Percentiles rank a stretch among this genome's conserved stretches.
Evolutionary conservation across 495 filamentous ascomycete genomes (phyloP).

Genomic region (Cercophora sp.): DNA sequence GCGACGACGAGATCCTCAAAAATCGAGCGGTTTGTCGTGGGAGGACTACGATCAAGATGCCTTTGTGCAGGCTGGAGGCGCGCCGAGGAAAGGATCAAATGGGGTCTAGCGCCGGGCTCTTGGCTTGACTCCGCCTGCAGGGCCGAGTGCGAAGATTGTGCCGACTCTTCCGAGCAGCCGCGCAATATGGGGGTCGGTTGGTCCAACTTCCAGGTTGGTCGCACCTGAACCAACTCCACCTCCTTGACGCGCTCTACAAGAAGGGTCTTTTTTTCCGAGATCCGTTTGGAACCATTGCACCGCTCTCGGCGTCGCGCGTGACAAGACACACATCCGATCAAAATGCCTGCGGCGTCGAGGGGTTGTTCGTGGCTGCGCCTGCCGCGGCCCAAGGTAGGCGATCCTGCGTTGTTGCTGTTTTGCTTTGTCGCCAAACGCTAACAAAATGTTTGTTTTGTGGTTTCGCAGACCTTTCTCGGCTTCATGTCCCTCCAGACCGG

Average conservation of each 20-base stretch:
- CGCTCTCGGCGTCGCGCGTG: not conserved
- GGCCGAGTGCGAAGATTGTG: not conserved
- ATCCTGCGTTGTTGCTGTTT: no score
- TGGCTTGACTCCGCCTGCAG: conserved; percentile 8
- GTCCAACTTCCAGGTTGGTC: not conserved
- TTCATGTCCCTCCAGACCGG: conserved; percentile 81
- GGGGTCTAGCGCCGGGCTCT: not conserved
- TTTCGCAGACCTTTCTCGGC: conserved; percentile 74
- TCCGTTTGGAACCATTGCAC: not conserved
- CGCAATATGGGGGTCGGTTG: not conserved
- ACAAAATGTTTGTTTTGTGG: no score
- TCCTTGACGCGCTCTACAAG: conserved; percentile 1
- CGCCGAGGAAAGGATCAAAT: no score
- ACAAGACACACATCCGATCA: not conserved
- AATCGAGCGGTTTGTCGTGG: no score
- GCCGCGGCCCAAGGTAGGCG: conserved; percentile 34
- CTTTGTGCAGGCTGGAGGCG: no score
- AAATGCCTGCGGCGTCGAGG: conserved; percentile 21
- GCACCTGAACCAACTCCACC: conserved; percentile 3
- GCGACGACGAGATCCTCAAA: no score
- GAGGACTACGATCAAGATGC: no score
- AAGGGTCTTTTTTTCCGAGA: conserved; percentile 1
- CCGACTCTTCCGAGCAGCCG: not conserved
- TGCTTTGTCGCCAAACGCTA: no score
- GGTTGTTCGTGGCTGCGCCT: conserved; percentile 22